Base-by-base conservation (phyloP, 2,329 filamentous ascomycete species). In the Triangularia verruculosa region DNA sequence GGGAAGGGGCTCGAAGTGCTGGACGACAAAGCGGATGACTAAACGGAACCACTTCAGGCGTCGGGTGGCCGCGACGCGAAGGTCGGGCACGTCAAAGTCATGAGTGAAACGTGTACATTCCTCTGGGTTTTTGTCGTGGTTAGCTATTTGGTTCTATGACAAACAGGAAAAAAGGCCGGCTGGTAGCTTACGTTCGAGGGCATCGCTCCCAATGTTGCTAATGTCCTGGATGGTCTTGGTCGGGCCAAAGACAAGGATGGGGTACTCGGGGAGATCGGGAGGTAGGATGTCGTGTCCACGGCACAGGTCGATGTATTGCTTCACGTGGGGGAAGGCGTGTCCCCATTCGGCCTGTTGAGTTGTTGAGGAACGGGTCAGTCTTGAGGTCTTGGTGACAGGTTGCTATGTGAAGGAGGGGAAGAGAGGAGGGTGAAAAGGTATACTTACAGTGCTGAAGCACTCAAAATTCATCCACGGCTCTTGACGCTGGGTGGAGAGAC, bases 211-310 rank as follows among this genome's bases (percentile, higher is more conserved):
- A 17, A 64, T 39, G 43, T 62, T 60, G 59, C 61, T 64, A n/a
- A 63, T 28, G 7, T 56, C 28, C 12, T 28, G n/a, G 20, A 62
- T 27, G 15, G 57, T 3, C 12, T 15, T 2, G 2, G 39, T 28
- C 7, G 25, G 56, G 32, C 64, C 61, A 20, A 66, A 62, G n/a
- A 64, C 52, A 6, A 51, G 54, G 47, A 63, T 58, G 5, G 64
- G 64, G 20, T 57, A 59, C 6, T n/a, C 7, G 2, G 64, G 61
- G 11, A 61, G 56, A 32, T 43, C 13, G n/a, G 20, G 2, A 17
- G 56, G 34, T 5, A 51, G 28, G 2, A 22, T n/a, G 11, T 20
- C 25, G 12, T 1, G 2, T 3, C 22, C 1, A 5, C 13, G 32
- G 17, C 53, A 20, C 5, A 32, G 1, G 6, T 25, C 25, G 32